Evolutionary conservation across 352 stramenopile species (phyloP).

Genomic region (Aphanomyces cochlioides): DNA sequence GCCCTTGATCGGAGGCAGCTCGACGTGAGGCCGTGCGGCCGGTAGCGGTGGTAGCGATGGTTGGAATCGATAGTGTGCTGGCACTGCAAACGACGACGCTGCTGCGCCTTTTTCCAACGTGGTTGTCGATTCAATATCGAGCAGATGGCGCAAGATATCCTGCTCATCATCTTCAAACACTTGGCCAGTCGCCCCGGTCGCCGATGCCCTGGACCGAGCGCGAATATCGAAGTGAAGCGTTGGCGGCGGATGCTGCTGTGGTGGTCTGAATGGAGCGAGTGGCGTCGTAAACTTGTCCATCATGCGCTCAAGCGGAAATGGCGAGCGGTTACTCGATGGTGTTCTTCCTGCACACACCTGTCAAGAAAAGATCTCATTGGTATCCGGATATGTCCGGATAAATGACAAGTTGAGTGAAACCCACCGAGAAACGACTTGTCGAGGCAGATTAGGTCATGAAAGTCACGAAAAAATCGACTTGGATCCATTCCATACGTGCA

Average conservation of each 20-base stretch:
- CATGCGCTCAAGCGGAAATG: not conserved
- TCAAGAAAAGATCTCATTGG: conserved; percentile 9
- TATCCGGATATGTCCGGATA: not conserved
- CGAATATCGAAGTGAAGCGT: not conserved
- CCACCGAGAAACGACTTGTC: too few relatives aligned
- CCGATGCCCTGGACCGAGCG: not conserved
- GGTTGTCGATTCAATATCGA: conserved; percentile 10
- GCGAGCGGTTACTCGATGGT: not conserved
- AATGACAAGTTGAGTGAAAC: not conserved
- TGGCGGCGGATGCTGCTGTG: not conserved
- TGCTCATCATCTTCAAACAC: conserved; percentile 23
- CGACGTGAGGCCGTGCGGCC: not conserved
- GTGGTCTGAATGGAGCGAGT: too few relatives aligned
- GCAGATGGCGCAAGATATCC: conserved; percentile 13
- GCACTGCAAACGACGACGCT: not conserved
- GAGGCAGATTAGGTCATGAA: too few relatives aligned
- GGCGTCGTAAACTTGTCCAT: not conserved
- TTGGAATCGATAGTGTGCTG: not conserved
- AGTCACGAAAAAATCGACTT: too few relatives aligned
- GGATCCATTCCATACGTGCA: too few relatives aligned
- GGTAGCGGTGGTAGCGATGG: not conserved
- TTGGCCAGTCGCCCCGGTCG: not conserved
- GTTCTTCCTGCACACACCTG: not conserved
- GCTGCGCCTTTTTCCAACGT: not conserved
- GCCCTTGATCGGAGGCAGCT: not conserved